Evolutionary conservation across 2,329 filamentous ascomycete species (phyloP).

Genomic region (Raffaelea deltoideospora): DNA sequence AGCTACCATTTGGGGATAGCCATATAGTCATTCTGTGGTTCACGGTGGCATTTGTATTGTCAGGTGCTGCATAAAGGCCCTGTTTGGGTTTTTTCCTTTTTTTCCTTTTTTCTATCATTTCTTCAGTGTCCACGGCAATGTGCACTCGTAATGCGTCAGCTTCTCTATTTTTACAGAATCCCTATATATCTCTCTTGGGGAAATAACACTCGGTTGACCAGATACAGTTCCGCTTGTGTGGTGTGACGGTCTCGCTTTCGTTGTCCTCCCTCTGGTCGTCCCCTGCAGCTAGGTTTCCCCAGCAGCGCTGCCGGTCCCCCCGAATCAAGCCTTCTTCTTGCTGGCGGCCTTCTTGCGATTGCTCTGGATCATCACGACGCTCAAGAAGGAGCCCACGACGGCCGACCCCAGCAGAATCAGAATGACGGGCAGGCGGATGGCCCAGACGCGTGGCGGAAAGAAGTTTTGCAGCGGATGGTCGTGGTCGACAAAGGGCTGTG

Average conservation of each 20-base stretch:
- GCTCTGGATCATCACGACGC: slow-evolving; percentile 96
- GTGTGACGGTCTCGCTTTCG: not conserved
- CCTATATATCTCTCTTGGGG: too few species aligned
- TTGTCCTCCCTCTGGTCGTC: not conserved
- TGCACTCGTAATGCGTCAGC: not conserved
- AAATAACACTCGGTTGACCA: too few species aligned
- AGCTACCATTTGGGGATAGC: too few species aligned
- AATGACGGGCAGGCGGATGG: slow-evolving; percentile 95
- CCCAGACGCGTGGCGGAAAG: slow-evolving; percentile 96
- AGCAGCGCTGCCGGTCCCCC: too few species aligned
- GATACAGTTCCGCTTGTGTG: too few species aligned
- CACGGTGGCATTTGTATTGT: too few species aligned
- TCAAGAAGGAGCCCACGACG: slow-evolving; percentile 89
- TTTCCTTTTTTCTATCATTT: not conserved
- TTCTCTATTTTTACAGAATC: not conserved
- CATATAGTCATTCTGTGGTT: too few species aligned
- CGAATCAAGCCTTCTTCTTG: slow-evolving; percentile 67
- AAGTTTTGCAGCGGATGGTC: slow-evolving; percentile 86
- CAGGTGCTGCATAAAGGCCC: too few species aligned
- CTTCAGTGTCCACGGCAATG: too few species aligned
- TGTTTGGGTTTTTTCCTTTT: too few species aligned
- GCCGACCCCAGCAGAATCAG: slow-evolving; percentile 82
- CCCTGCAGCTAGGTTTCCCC: not conserved
- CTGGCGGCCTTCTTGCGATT: slow-evolving; percentile 96
- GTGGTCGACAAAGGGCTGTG: slow-evolving; percentile 94